Percentiles rank a stretch among this genome's conserved stretches.
Evolutionary conservation across 2,329 filamentous ascomycete genomes (phyloP).

Genomic region (Aspergillus aculeatus): DNA sequence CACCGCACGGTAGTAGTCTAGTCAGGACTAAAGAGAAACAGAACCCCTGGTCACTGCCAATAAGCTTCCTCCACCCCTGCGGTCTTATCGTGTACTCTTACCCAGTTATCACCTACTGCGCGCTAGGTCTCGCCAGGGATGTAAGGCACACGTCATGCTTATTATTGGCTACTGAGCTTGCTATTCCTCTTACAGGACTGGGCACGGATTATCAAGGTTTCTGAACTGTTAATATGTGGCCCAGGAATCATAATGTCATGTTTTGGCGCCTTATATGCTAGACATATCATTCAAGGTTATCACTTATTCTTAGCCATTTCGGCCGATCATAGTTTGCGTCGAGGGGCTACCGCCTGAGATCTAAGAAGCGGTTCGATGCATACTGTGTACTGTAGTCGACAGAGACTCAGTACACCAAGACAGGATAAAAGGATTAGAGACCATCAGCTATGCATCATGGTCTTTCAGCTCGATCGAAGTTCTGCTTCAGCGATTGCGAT

Average conservation of each 20-base stretch:
- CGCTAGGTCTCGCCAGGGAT: neutral
- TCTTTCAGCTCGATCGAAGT: neutral
- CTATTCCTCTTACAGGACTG: neutral
- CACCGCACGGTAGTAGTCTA: neutral
- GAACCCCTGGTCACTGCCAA: neutral
- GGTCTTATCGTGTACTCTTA: neutral
- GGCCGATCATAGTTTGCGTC: neutral
- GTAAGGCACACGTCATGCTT: conserved; percentile 5
- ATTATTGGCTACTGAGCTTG: neutral
- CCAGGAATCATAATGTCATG: neutral
- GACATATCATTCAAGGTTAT: neutral
- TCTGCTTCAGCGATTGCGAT: neutral
- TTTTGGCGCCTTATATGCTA: conserved; percentile 1
- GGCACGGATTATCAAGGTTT: neutral
- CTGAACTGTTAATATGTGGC: neutral
- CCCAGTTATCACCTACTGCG: neutral
- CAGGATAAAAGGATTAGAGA: neutral
- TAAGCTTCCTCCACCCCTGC: neutral
- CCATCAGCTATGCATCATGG: neutral
- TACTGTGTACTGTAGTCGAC: neutral
- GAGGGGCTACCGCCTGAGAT: neutral
- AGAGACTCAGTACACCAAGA: neutral
- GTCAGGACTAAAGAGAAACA: neutral
- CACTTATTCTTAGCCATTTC: conserved; percentile 1
- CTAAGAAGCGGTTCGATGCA: neutral